phyloP scores from a whole-genome alignment of 2,329 filamentous ascomycete genomes.

The Sclerotinia trifoliorum region DNA sequence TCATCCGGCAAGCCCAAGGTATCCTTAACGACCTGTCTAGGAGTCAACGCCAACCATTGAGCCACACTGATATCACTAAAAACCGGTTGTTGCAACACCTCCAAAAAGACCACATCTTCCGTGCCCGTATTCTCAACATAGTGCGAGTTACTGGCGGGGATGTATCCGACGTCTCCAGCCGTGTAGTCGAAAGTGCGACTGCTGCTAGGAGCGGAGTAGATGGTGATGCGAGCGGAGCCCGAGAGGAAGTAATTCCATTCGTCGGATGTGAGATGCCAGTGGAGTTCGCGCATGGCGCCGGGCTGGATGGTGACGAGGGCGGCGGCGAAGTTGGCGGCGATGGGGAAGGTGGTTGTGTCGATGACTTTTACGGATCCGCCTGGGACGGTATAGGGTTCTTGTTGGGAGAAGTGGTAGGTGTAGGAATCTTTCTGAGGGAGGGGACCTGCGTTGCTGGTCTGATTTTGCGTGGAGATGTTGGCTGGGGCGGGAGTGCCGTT shows the following conservation, averaged over 20 bases:
- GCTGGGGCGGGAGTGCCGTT: slow-evolving; percentile 49
- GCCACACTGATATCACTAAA: slow-evolving; percentile 52
- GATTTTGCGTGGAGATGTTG: slow-evolving; percentile 47
- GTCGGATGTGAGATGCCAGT: slow-evolving; percentile 54
- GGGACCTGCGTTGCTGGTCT: slow-evolving; percentile 46
- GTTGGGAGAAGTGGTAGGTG: slow-evolving; percentile 52
- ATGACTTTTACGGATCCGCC: slow-evolving; percentile 60
- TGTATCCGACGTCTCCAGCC: slow-evolving; percentile 53
- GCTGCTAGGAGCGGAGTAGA: slow-evolving; percentile 29
- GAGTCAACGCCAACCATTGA: slow-evolving; percentile 55
- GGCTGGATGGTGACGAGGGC: slow-evolving; percentile 58
- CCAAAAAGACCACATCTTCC: slow-evolving; percentile 58
- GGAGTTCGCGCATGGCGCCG: slow-evolving; percentile 63
- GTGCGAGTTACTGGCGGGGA: slow-evolving; percentile 54
- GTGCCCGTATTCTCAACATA: slow-evolving; percentile 62
- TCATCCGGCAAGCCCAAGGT: slow-evolving; percentile 41
- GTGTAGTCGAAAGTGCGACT: slow-evolving; percentile 49
- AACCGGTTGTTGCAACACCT: slow-evolving; percentile 52
- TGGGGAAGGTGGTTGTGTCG: slow-evolving; percentile 56
- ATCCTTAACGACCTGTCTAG: slow-evolving; percentile 31
- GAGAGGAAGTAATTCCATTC: slow-evolving; percentile 23
- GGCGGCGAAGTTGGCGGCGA: slow-evolving; percentile 54
- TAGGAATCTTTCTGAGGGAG: slow-evolving; percentile 43
- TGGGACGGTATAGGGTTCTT: slow-evolving; percentile 47
- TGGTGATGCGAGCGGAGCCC: slow-evolving; percentile 22